Evolutionary conservation across 1,139 yeast genomes (phyloP).

Genomic region (Citeromyces siamensis): DNA sequence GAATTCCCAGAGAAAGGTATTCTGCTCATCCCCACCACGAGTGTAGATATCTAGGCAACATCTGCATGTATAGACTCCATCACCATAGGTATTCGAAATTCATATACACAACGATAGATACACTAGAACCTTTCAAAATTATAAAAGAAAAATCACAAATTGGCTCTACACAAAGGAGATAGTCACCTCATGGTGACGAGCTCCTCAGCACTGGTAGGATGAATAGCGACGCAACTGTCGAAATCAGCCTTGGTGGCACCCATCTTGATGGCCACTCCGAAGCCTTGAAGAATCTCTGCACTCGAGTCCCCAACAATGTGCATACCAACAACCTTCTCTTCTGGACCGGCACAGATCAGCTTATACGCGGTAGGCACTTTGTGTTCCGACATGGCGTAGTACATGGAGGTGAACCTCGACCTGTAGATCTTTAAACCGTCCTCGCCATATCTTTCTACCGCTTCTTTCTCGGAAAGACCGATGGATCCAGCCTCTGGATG

Average conservation of each 20-base stretch:
- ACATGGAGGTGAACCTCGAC: slow-evolving; percentile 83
- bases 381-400: slow-evolving; percentile 76
- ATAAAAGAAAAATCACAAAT: no score
- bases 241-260: slow-evolving; percentile 96
- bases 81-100: no score
- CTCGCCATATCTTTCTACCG: slow-evolving; percentile 66
- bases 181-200: slow-evolving; percentile 56
- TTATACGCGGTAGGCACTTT: slow-evolving; percentile 87
- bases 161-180: no score
- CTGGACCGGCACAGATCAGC: slow-evolving; percentile 55
- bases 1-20: no score
- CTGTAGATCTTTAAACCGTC: slow-evolving; percentile 73
- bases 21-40: no score
- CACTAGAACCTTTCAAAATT: no score
- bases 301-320: slow-evolving; percentile 87
- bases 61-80: no score
- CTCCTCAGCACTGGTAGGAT: slow-evolving; percentile 98
- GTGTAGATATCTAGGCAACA: no score
- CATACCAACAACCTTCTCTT: slow-evolving; percentile 91
- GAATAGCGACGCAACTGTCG: slow-evolving; percentile 94
- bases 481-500: slow-evolving; percentile 97
- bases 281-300: slow-evolving; percentile 93
- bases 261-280: slow-evolving; percentile 95
- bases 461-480: slow-evolving; percentile 74
- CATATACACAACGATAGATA: no score